Evolutionary conservation across 1,139 yeast genomes (phyloP).

Genomic region (Arxiozyma heterogenica): DNA sequence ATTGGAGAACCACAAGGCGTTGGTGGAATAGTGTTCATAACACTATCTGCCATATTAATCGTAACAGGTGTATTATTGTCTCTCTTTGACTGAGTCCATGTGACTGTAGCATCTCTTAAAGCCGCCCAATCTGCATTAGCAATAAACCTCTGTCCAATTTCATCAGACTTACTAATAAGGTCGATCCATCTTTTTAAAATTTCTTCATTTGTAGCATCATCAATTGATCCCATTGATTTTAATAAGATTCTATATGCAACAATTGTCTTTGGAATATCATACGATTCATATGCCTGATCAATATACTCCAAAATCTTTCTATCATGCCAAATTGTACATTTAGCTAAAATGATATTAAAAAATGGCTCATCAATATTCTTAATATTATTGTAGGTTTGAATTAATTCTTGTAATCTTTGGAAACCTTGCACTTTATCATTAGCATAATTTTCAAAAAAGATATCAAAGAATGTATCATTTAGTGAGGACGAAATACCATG

Average conservation of each 20-base stretch:
- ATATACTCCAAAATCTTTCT: constrained; percentile 56
- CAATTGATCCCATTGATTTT: constrained; percentile 62
- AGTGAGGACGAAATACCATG: constrained; percentile 58
- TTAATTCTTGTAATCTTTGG: constrained; percentile 46
- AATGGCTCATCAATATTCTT: constrained; percentile 65
- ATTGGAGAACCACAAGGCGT: constrained; percentile 14
- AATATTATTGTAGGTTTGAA: constrained; percentile 47
- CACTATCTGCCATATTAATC: constrained; percentile 5
- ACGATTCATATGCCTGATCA: constrained; percentile 50
- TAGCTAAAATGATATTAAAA: constrained; percentile 66
- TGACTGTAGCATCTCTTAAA: constrained; percentile 65
- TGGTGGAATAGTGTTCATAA: constrained; percentile 10
- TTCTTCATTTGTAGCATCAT: constrained; percentile 44
- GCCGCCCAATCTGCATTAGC: constrained; percentile 90
- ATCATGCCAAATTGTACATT: constrained; percentile 61
- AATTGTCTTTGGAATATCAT: constrained; percentile 51
- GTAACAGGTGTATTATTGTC: constrained; percentile 11
- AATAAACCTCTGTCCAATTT: constrained; percentile 47
- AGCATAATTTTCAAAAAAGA: constrained; percentile 57
- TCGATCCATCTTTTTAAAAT: constrained; percentile 56
- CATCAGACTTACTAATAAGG: constrained; percentile 45
- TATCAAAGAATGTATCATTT: constrained; percentile 58
- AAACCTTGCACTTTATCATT: constrained; percentile 49
- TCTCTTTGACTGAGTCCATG: constrained; percentile 29
- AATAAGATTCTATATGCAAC: constrained; percentile 70